These are phyloP conservation scores for Davidsoniella neocaledoniae DNA, from an alignment of 2,329 filamentous ascomycete species.

Conservation along the genomic window DNA sequence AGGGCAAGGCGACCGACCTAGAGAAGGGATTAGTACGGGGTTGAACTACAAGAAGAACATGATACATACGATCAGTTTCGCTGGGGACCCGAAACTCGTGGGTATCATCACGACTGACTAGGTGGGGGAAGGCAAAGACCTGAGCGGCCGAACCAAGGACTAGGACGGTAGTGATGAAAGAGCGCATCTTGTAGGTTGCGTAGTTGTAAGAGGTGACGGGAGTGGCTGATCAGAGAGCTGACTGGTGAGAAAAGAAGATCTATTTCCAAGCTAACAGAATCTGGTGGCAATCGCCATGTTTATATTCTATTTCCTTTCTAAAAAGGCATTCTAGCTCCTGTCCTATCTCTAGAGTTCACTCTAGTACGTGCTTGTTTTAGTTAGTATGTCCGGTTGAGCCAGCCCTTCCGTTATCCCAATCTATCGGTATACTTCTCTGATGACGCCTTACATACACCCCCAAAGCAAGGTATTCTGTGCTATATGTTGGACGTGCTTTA, in stretches of 20 bases:
- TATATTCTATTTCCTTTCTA: neutral
- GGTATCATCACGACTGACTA: neutral
- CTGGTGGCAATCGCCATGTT: neutral
- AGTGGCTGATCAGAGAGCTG: neutral
- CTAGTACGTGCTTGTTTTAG: neutral
- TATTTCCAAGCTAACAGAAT: neutral
- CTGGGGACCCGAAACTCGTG: slow-evolving; percentile 12
- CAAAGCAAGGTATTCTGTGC: too few relatives aligned
- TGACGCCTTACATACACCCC: too few relatives aligned
- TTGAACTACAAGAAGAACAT: too few relatives aligned
- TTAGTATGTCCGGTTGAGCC: neutral
- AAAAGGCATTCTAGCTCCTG: neutral
- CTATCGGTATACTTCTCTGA: neutral
- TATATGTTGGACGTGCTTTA: too few relatives aligned
- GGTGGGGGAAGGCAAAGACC: slow-evolving; percentile 8
- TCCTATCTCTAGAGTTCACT: neutral
- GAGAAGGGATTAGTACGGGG: too few relatives aligned
- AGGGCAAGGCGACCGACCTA: slow-evolving; percentile 15
- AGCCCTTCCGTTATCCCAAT: too few relatives aligned
- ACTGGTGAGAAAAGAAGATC: slow-evolving; percentile 3
- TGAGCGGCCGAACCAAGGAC: slow-evolving; percentile 7
- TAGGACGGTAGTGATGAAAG: slow-evolving; percentile 4
- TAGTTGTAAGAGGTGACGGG: slow-evolving; percentile 3
- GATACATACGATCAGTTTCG: slow-evolving; percentile 4
- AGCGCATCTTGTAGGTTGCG: slow-evolving; percentile 4